phyloP scores from a whole-genome alignment of 805 yeast species.

The Grigorovia jiainica region DNA sequence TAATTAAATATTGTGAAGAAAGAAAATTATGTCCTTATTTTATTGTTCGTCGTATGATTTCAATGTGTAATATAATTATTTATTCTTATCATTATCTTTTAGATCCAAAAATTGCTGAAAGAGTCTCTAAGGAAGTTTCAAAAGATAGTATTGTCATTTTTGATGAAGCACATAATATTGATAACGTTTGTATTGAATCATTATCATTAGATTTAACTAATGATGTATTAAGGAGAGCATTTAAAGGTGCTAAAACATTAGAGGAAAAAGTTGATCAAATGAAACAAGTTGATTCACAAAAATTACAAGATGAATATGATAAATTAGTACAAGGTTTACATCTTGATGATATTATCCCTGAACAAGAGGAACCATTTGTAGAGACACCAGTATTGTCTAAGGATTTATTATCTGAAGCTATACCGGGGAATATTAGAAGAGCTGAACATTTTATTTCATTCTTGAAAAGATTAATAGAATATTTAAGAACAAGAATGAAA shows the following conservation, averaged over 20 bases:
- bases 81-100: slow-evolving; percentile 92
- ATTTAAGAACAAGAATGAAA: slow-evolving; percentile 93
- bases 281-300: slow-evolving; percentile 71
- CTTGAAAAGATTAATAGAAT: slow-evolving; percentile 85
- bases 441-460: slow-evolving; percentile 97
- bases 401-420: slow-evolving; percentile 82
- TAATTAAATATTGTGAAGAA: slow-evolving; percentile 66
- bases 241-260: slow-evolving; percentile 74
- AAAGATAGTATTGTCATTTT: slow-evolving; percentile 90
- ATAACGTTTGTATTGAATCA: slow-evolving; percentile 96
- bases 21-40: slow-evolving; percentile 91
- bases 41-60: slow-evolving; percentile 95
- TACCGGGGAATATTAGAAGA: slow-evolving; percentile 93
- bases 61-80: slow-evolving; percentile 86
- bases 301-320: slow-evolving; percentile 83
- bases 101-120: slow-evolving; percentile 94
- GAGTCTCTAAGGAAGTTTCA: slow-evolving; percentile 86
- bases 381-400: slow-evolving; percentile 80
- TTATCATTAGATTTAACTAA: slow-evolving; percentile 86
- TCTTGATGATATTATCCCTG: slow-evolving; percentile 61
- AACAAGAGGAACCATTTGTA: slow-evolving; percentile 49
- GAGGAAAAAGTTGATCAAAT: slow-evolving; percentile 79
- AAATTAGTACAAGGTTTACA: slow-evolving; percentile 83
- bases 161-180: slow-evolving; percentile 98
- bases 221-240: slow-evolving; percentile 75